Conservation (phyloP, 768 basidiomycete species). For the Suillus variegatus region DNA sequence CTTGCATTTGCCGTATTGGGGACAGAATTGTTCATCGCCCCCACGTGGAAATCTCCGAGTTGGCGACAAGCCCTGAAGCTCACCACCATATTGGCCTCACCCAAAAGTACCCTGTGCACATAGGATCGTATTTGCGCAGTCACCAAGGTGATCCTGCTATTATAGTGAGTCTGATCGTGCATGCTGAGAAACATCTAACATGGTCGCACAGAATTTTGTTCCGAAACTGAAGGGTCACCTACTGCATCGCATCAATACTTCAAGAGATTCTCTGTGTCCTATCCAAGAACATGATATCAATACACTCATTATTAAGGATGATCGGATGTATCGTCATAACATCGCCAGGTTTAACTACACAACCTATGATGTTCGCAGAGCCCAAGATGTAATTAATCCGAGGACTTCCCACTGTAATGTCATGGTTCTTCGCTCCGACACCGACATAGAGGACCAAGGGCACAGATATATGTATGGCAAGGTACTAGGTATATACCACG, state of each 20-base stretch:
- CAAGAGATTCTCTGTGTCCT: conserved; percentile 26
- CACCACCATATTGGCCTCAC: conserved; percentile 6
- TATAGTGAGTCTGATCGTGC: neutral
- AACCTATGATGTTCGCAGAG: neutral
- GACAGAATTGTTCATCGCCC: neutral
- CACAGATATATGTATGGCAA: neutral
- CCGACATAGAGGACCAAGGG: neutral
- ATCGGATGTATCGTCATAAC: neutral
- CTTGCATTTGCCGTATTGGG: neutral
- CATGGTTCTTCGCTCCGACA: neutral
- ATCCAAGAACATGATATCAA: conserved; percentile 38
- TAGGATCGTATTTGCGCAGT: neutral
- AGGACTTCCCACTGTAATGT: neutral
- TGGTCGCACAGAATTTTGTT: conserved; percentile 15
- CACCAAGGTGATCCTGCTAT: neutral
- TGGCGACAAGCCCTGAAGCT: neutral
- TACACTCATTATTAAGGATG: neutral
- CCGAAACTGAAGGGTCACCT: conserved; percentile 7
- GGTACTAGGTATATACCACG: conserved; percentile 7
- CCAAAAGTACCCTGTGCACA: conserved; percentile 20
- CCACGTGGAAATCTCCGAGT: neutral
- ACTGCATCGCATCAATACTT: conserved; percentile 6
- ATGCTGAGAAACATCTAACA: neutral
- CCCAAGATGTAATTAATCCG: neutral
- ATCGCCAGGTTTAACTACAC: neutral